Evolutionary conservation across 1,139 yeast genomes (phyloP).

Genomic region (Saccharomyces hybrid): DNA sequence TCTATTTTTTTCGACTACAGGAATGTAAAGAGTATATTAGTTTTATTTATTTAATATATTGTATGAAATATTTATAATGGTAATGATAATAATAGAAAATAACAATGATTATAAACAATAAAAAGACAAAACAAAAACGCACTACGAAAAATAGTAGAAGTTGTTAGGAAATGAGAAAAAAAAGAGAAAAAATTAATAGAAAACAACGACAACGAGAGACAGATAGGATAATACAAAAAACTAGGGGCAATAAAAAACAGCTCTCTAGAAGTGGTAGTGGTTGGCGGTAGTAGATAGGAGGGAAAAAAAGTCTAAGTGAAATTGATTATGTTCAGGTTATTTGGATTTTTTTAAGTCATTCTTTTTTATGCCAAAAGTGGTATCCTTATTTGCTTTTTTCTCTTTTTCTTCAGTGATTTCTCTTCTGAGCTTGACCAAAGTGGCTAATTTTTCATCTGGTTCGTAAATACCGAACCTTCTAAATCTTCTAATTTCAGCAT

Average conservation of each 20-base stretch:
- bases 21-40: neutral
- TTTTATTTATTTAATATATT: neutral
- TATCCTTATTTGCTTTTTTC: constrained; percentile 8
- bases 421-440: constrained; percentile 32
- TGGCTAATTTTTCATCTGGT: constrained; percentile 39
- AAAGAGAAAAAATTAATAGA: neutral
- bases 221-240: neutral
- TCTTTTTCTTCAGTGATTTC: constrained; percentile 10
- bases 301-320: neutral
- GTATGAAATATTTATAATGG: neutral
- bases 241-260: neutral
- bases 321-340: neutral
- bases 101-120: neutral
- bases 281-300: neutral
- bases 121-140: neutral
- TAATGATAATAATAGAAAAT: neutral
- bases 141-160: neutral
- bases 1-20: neutral
- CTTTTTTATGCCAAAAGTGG: neutral
- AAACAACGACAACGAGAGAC: neutral
- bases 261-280: neutral
- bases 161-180: neutral
- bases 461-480: constrained; percentile 58
- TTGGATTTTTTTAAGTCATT: neutral
- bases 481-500: constrained; percentile 35